Percentiles rank a stretch among this genome's conserved stretches.
These are phyloP conservation scores for Albatrellus sp. DNA, from an alignment of 1,284 basidiomycete genomes.

Conservation along the genomic window DNA sequence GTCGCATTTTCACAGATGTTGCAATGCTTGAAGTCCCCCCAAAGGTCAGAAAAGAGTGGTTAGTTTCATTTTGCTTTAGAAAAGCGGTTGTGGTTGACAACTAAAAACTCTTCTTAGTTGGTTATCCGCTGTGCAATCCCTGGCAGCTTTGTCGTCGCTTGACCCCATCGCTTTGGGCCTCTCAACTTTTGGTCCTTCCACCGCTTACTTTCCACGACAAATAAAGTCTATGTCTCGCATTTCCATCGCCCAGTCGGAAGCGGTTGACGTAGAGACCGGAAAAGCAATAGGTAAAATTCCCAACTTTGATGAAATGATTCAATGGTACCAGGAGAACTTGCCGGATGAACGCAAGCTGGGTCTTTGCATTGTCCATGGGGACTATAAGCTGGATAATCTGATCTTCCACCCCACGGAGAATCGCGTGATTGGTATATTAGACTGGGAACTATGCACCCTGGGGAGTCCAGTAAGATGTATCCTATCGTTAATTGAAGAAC, in stretches of 20 bases:
- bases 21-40: constrained; percentile 59
- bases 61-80: constrained; percentile 13
- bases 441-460: constrained; percentile 94
- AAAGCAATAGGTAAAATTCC: constrained; percentile 58
- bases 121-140: constrained; percentile 62
- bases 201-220: constrained; percentile 85
- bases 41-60: constrained; percentile 64
- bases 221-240: constrained; percentile 75
- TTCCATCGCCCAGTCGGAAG: constrained; percentile 59
- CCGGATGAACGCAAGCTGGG: constrained; percentile 66
- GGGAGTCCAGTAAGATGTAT: constrained; percentile 57
- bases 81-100: too few relatives aligned
- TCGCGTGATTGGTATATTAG: constrained; percentile 85
- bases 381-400: constrained; percentile 95
- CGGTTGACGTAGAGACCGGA: constrained; percentile 51
- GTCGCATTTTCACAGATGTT: constrained; percentile 84
- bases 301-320: constrained; percentile 56
- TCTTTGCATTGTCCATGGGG: constrained; percentile 82
- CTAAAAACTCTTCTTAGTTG: constrained; percentile 34
- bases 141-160: constrained; percentile 68
- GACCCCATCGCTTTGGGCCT: constrained; percentile 62
- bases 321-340: constrained; percentile 66
- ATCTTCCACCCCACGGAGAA: constrained; percentile 91
- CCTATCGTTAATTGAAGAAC: neutral
- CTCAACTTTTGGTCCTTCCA: constrained; percentile 65